Percentiles rank a stretch among this genome's conserved stretches.
phyloP scores from a whole-genome alignment of 441 rosid genomes.

The Flueggea neowawraea region DNA sequence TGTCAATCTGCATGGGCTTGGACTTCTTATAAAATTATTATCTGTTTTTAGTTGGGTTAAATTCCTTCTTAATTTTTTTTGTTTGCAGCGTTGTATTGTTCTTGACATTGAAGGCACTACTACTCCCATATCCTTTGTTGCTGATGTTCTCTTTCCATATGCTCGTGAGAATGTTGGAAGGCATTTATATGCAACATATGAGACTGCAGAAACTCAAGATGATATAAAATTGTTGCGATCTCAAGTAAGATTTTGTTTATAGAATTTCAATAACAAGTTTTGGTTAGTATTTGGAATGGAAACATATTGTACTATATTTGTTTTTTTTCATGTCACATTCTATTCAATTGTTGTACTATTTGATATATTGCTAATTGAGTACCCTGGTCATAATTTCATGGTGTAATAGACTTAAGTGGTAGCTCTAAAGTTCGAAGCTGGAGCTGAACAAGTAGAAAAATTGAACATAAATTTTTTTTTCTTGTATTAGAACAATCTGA shows the following conservation, averaged over 20 bases:
- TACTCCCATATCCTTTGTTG: conserved; percentile 90
- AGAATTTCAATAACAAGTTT: not conserved
- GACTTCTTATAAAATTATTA: not conserved
- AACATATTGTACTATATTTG: too few species aligned
- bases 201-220: conserved; percentile 72
- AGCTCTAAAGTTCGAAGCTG: too few species aligned
- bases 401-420: too few species aligned
- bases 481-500: too few species aligned
- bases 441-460: too few species aligned
- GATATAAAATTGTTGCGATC: conserved; percentile 68
- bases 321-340: too few species aligned
- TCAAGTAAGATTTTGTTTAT: conserved; percentile 50
- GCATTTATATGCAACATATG: conserved; percentile 68
- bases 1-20: not conserved
- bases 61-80: conserved; percentile 18
- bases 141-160: conserved; percentile 90
- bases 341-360: too few species aligned
- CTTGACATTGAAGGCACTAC: conserved; percentile 99
- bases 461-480: too few species aligned
- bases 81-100: conserved; percentile 72
- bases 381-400: too few species aligned
- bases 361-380: too few species aligned
- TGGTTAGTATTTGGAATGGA: too few species aligned
- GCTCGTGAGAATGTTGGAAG: conserved; percentile 84
- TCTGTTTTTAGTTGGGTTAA: not conserved